phyloP scores from a whole-genome alignment of 1,284 basidiomycete species.

The Thelephora terrestris region DNA sequence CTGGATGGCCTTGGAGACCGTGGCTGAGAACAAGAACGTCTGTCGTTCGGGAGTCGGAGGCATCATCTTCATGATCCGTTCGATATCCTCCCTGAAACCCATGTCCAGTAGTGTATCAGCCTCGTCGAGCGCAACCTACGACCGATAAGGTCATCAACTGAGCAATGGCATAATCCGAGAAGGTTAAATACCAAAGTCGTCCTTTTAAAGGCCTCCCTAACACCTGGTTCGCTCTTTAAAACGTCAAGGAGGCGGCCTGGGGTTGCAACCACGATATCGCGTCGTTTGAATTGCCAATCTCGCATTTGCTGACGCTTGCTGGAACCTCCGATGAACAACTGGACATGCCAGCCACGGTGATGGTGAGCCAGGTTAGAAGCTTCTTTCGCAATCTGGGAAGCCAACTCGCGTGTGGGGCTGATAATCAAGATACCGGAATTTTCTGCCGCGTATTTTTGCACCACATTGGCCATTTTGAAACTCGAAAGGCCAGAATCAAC shows the following conservation, averaged over 20 bases:
- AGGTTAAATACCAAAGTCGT: conserved; percentile 46
- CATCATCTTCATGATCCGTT: conserved; percentile 64
- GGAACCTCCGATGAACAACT: conserved; percentile 76
- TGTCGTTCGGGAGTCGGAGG: conserved; percentile 64
- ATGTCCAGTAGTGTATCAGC: conserved; percentile 94
- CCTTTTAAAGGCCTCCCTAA: conserved; percentile 42
- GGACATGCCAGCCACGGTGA: conserved; percentile 60
- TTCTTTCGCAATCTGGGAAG: conserved; percentile 88
- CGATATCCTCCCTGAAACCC: conserved; percentile 90
- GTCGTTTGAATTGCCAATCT: conserved; percentile 52
- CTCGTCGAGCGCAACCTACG: conserved; percentile 84
- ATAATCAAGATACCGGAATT: conserved; percentile 77
- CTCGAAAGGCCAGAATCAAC: conserved; percentile 28
- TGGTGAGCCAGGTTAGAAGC: conserved; percentile 61
- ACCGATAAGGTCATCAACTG: background rate
- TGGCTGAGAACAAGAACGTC: conserved; percentile 96
- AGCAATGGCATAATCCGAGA: background rate
- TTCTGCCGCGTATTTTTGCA: conserved; percentile 29
- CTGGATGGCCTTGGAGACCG: conserved; percentile 53
- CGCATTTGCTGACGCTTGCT: conserved; percentile 59
- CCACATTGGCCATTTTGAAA: conserved; percentile 25
- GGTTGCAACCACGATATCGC: conserved; percentile 89
- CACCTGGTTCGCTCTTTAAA: conserved; percentile 49
- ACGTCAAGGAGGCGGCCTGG: conserved; percentile 86
- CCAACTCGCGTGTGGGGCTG: conserved; percentile 90